Conservation (phyloP, 1,284 basidiomycete genomes). For the Boletus semigastroideus region DNA sequence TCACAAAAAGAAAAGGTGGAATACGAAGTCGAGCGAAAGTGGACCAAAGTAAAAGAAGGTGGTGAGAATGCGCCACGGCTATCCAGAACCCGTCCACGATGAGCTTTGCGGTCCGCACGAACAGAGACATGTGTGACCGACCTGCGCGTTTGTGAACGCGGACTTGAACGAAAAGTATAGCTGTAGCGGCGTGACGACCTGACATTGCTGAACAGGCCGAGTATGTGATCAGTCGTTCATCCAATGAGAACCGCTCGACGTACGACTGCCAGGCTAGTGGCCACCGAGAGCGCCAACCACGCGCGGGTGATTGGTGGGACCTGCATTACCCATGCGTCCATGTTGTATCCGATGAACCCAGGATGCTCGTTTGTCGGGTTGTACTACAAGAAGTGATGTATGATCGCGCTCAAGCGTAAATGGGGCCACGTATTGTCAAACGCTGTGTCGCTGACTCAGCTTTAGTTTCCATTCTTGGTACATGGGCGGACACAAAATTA, state of each 20-base stretch:
- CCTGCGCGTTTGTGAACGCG: constrained; percentile 81
- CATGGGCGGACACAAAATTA: not conserved
- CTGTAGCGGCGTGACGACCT: constrained; percentile 85
- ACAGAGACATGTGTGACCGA: constrained; percentile 30
- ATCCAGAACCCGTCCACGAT: constrained; percentile 3
- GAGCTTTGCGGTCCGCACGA: constrained; percentile 3
- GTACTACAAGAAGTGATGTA: not conserved
- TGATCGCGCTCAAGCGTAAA: not conserved
- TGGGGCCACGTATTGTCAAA: constrained; percentile 16
- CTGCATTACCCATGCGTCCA: constrained; percentile 85
- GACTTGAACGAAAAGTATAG: constrained; percentile 90
- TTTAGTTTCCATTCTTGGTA: not conserved
- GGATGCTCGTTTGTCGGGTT: constrained; percentile 4
- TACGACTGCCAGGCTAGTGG: constrained; percentile 83
- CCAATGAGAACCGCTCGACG: not conserved
- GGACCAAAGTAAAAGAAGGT: constrained; percentile 97
- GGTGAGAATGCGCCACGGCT: constrained; percentile 89
- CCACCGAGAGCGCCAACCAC: constrained; percentile 78
- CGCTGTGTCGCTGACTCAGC: constrained; percentile 25
- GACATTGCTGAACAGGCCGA: constrained; percentile 73
- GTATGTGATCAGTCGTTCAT: constrained; percentile 8
- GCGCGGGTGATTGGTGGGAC: constrained; percentile 87
- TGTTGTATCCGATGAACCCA: constrained; percentile 29
- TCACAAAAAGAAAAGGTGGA: constrained; percentile 98
- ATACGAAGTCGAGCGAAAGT: constrained; percentile 91